Conservation (phyloP, 2,329 filamentous ascomycete species). For the Fusarium sp. region DNA sequence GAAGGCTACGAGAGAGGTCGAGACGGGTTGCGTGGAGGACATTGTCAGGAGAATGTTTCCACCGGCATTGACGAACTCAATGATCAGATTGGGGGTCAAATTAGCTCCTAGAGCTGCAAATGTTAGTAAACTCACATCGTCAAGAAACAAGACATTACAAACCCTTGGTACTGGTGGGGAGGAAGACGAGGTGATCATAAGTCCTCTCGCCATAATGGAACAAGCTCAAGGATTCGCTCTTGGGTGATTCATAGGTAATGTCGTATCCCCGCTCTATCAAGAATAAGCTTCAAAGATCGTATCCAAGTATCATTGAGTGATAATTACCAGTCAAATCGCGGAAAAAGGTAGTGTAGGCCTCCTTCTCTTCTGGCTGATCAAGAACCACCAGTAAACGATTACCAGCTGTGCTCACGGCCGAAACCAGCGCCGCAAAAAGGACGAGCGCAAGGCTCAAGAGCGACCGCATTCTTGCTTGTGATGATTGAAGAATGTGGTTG, state of each 20-base stretch:
- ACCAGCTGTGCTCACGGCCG: conserved; percentile 83
- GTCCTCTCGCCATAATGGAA: conserved; percentile 88
- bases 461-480: conserved; percentile 72
- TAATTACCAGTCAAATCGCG: conserved; percentile 75
- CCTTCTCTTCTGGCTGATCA: conserved; percentile 85
- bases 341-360: conserved; percentile 84
- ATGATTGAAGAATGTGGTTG: conserved; percentile 12
- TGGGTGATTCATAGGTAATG: conserved; percentile 84
- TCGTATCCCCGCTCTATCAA: conserved; percentile 82
- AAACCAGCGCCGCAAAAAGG: conserved; percentile 73
- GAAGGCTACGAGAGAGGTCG: conserved; percentile 80
- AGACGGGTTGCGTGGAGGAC: conserved; percentile 76
- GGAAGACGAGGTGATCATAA: conserved; percentile 91
- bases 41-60: conserved; percentile 93
- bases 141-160: conserved; percentile 38
- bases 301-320: background rate
- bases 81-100: conserved; percentile 84
- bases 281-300: conserved; percentile 34
- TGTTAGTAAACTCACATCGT: conserved; percentile 25
- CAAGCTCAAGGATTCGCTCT: conserved; percentile 80
- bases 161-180: conserved; percentile 94
- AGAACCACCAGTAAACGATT: conserved; percentile 86
- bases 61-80: conserved; percentile 91
- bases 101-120: conserved; percentile 83
- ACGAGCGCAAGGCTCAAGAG: conserved; percentile 77